phyloP scores from a whole-genome alignment of 1,284 basidiomycete genomes.

The Termitomyces sp. region DNA sequence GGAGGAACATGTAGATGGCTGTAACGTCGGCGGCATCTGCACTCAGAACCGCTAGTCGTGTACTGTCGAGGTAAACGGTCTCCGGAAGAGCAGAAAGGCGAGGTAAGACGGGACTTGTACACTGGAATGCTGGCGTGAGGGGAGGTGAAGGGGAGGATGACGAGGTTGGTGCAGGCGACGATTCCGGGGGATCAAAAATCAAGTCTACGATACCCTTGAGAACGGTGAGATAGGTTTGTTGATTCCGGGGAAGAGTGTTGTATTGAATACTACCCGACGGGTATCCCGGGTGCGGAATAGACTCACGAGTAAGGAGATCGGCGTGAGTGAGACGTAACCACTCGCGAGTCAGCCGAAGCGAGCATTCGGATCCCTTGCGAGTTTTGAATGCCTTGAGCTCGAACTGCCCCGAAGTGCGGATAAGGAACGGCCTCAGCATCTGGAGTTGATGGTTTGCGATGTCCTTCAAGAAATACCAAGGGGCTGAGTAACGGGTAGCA shows the following conservation, averaged over 20 bases:
- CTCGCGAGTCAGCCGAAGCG: conserved; percentile 52
- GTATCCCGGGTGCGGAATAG: conserved; percentile 38
- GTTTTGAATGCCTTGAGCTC: conserved; percentile 77
- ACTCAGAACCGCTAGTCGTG: conserved; percentile 65
- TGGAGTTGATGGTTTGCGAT: conserved; percentile 95
- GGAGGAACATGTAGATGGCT: conserved; percentile 74
- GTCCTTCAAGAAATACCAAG: conserved; percentile 49
- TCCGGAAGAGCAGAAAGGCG: conserved; percentile 61
- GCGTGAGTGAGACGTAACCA: conserved; percentile 51
- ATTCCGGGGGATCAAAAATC: conserved; percentile 55
- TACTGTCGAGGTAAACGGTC: conserved; percentile 79
- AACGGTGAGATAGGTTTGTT: conserved; percentile 52
- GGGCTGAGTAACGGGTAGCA: conserved; percentile 15
- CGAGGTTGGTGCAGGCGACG: conserved; percentile 27
- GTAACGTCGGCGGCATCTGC: conserved; percentile 74
- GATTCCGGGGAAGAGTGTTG: conserved; percentile 39
- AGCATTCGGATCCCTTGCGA: conserved; percentile 40
- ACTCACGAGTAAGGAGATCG: conserved; percentile 29
- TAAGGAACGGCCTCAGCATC: conserved; percentile 79
- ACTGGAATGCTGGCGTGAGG: conserved; percentile 16
- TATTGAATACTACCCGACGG: conserved; percentile 37
- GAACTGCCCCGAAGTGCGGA: conserved; percentile 76
- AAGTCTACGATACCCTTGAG: conserved; percentile 68
- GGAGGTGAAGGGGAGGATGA: conserved; percentile 28
- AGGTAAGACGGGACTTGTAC: conserved; percentile 22